These are phyloP conservation scores for Penicillium dipodomyicola DNA, from an alignment of 495 filamentous ascomycete species.

Conservation along the genomic window DNA sequence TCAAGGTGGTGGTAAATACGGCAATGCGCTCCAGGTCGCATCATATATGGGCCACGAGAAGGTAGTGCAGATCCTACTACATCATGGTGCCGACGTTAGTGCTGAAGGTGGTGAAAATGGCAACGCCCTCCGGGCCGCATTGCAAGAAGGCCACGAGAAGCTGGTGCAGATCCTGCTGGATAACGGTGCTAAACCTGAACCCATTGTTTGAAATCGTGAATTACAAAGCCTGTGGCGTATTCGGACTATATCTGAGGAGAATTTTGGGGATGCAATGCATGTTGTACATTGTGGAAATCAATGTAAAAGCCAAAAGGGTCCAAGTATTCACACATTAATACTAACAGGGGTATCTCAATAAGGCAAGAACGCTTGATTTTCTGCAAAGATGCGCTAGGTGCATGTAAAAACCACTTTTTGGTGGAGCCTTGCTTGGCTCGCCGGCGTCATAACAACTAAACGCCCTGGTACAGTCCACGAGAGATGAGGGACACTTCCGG, in stretches of 20 bases:
- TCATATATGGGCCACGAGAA: constrained; percentile 14
- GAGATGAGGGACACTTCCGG: constrained; percentile 18
- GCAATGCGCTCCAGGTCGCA: constrained; percentile 17
- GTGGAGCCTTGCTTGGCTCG: not conserved
- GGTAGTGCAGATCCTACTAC: constrained; percentile 28
- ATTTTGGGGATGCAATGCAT: not conserved
- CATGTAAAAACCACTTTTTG: not conserved
- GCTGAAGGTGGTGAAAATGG: not conserved
- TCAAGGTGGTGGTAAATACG: constrained; percentile 6
- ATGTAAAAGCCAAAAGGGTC: not conserved
- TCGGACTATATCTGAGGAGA: not conserved
- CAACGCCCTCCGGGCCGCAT: not conserved
- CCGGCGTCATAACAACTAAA: not conserved
- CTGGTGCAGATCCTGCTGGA: not conserved
- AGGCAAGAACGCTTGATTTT: not conserved
- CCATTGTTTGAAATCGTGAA: too few species aligned
- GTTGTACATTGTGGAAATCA: not conserved
- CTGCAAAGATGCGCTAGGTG: not conserved
- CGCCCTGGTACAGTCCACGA: constrained; percentile 3
- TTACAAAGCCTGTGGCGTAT: too few species aligned
- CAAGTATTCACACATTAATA: too few species aligned
- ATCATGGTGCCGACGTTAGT: constrained; percentile 23
- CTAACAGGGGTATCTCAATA: constrained; percentile 5
- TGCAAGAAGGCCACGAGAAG: not conserved
- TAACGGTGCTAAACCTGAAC: too few species aligned